These are phyloP conservation scores for Penicillium sp. DNA, from an alignment of 2,329 filamentous ascomycete genomes.

Conservation along the genomic window DNA sequence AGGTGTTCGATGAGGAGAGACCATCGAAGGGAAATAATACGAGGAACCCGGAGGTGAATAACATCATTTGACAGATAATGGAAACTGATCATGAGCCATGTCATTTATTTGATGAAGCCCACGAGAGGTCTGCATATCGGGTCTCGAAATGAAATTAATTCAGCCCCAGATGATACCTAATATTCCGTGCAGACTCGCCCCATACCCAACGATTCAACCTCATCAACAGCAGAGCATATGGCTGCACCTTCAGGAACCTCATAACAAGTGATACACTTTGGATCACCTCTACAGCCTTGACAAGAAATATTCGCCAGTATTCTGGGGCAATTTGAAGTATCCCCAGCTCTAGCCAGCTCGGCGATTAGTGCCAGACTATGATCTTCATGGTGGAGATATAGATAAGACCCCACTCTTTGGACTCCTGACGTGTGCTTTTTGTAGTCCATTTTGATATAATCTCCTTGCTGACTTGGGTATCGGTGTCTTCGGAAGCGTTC, in stretches of 20 bases:
- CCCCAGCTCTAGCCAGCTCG: background rate
- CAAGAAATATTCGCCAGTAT: background rate
- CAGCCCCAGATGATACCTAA: background rate
- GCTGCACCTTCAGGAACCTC: background rate
- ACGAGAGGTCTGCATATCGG: background rate
- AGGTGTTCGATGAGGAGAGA: background rate
- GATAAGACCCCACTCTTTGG: background rate
- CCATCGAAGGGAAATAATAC: background rate
- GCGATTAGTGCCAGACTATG: background rate
- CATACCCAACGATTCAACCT: background rate
- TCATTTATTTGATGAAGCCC: background rate
- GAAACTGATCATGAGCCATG: background rate
- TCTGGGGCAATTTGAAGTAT: background rate
- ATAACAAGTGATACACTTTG: background rate
- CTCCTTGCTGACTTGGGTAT: background rate
- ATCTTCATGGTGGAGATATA: background rate
- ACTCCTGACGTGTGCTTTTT: background rate
- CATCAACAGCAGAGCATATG: background rate
- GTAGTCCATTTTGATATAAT: background rate
- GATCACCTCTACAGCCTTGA: background rate
- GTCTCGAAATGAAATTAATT: background rate
- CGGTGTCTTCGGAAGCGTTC: background rate
- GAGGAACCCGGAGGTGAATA: background rate
- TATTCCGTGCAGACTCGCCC: background rate
- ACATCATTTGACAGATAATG: background rate